Base-by-base conservation (phyloP, 331 rosid genomes). In the Erythrophleum ivorense region DNA sequence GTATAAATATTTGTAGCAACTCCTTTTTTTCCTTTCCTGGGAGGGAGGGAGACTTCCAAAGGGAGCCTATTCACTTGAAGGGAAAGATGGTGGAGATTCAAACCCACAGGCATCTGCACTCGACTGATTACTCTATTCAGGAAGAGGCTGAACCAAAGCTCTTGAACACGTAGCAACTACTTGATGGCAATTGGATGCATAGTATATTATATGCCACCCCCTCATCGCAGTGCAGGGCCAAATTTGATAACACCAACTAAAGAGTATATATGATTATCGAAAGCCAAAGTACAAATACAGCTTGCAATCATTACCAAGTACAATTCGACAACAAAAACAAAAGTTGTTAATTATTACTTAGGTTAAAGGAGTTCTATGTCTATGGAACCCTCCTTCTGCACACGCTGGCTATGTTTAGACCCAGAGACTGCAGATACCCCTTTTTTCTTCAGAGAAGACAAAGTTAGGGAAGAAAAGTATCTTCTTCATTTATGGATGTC, bases 401-500 rank as follows among this genome's bases (percentile, higher is more conserved):
- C 12, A 11, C 46, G 45, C 31, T 46, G 24, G 21, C 46, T 34
- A 62, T 67, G 59, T 69, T 21, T 31, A 58, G 67, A 71, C 68
- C 76, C 63, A 59, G 0, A 31, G 78, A 29, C 8, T 21, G 6
- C 0, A 40, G 4, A 19, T 3, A 40, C 36, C 1, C 38, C 60
- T 70, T 71, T 43, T 77, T 60, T 54, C 80, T 46, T 60, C 72
- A 9, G 33, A 21, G 71, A 18, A 38, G 33, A 76, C 62, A 62
- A 46, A 62, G 46, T 6, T n/a, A 55, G 68, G 68, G 14, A 60
- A 29, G 38, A 31, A 13, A 31, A 29, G 16, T n/a, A 60, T 24
- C 14, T 7, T 49, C 60, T 5, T 43, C 2, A 29, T 0, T 7
- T 31, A 49, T 55, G 41, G 15, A 70, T 59, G 45, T 19, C 67